Base-by-base conservation (phyloP, 2,329 filamentous ascomycete species). In the Phialocephala subalpina region DNA sequence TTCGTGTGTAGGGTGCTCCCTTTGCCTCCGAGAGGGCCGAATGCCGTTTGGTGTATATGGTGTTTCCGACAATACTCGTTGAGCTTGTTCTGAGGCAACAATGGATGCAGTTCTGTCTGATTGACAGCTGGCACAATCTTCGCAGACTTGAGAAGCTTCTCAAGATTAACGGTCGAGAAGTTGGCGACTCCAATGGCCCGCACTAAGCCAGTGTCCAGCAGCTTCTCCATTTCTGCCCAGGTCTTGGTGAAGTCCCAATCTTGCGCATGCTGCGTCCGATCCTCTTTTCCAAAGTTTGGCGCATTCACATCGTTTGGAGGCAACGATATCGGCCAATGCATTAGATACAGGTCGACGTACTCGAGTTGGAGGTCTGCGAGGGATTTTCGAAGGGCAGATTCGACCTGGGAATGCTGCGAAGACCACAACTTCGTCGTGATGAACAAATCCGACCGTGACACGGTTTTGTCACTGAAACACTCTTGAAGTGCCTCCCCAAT, bases 191-290 rank as follows among this genome's bases (percentile, higher is more conserved):
- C 87, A 57, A 80, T 79, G 38, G 73, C 72, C 64, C 70, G 80
- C 35, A 82, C 78, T 78, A 87, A 89, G 70, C 78, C 4, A 90
- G 80, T 5, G 89, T 70, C 78, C 4, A 90, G 80, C 5, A 92
- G 81, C 67, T 82, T 83, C 82, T 93, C 90, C 85, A 93, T 89
- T 77, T 85, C 85, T 80, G 89, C 89, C 91, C 91, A 96, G 40
- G 91, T 92, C 64, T 92, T 84, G 70, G 91, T 81, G 78, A 58
- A 35, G 33, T 58, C 55, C 55, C 55, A 58, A n/a, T n/a, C 52
- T 20, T 56, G 16, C 27, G 25, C 16, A 49, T 49, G 45, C 18
- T 25, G 6, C 16, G 16, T 49, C n/a, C 45, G 45, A 49, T 49
- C 45, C 16, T 56, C 6, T 35, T 25, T 25, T 56, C 45, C 49